Evolutionary conservation across 805 yeast genomes (phyloP), one percentile per base, ranked within the genome.

Genomic region (Candida vaughaniae): DNA sequence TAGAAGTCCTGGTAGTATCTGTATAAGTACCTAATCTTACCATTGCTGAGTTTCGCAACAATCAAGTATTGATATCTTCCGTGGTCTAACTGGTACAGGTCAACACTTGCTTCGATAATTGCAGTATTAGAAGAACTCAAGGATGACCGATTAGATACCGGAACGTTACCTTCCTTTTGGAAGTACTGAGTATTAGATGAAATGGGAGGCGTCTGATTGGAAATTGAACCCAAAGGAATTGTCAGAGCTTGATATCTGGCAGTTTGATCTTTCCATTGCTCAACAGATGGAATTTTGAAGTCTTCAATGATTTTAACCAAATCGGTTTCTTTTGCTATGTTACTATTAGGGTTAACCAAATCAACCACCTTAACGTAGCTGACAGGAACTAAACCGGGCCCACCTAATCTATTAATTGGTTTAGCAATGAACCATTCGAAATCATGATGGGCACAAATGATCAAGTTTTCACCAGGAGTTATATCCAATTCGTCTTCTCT

Each of bases 381-480:
- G 4, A 87, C 90, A 0, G 99, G 99, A 6, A 93, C 95, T 31
- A 93, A 71, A 1, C 99, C 99, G 0, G 98, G 98, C 1, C 97
- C 99, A 17, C 99, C 98, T 25, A 93, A 69, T 37, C 97, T 71
- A 42, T 91, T 95, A 29, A 93, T 85, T 10, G 96, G 96, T 58
- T 93, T 93, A 4, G 97, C 98, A 42, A 93, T 93, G 51, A 89
- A 90, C 99, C 99, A 93, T 64, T 95, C 99, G 47, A 72, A 85
- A 38, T 88, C 89, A 55, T 91, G 95, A 61, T 91, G 97, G 2
- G 99, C 99, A 62, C 96, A 91, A 9, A 95, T 79, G 20, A 90
- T 85, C 44, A 93, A 75, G 51, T 85, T 83, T 52, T 93, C 99
- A 25, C 97, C 97, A 1, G 85, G 85, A 19, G 61, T 55, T 3